Conservation (phyloP, 495 filamentous ascomycete genomes). For the Cercophora scortea region DNA sequence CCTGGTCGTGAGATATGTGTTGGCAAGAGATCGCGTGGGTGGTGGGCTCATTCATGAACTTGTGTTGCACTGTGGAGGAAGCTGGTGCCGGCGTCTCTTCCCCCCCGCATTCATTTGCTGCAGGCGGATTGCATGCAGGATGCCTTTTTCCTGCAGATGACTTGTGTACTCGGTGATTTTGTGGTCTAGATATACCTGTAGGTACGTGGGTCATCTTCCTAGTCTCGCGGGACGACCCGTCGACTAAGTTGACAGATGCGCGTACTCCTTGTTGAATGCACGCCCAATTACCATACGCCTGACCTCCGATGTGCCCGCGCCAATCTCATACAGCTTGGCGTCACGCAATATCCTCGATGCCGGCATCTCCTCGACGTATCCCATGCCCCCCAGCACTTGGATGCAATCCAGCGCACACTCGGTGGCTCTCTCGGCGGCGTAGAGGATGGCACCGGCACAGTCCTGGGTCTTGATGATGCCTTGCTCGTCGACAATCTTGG, state of each 20-base stretch:
- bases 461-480: constrained; percentile 72
- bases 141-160: too few relatives aligned
- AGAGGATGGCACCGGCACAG: constrained; percentile 89
- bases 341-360: constrained; percentile 81
- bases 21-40: too few relatives aligned
- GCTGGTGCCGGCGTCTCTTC: too few relatives aligned
- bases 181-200: too few relatives aligned
- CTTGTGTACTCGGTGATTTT: too few relatives aligned
- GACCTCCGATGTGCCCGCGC: constrained; percentile 91
- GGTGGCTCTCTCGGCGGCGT: constrained; percentile 88
- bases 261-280: constrained; percentile 87
- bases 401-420: constrained; percentile 86
- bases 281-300: constrained; percentile 90
- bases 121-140: too few relatives aligned
- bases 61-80: too few relatives aligned
- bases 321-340: constrained; percentile 86
- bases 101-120: too few relatives aligned
- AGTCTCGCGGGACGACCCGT: neutral
- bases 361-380: constrained; percentile 92
- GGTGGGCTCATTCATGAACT: too few relatives aligned
- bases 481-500: constrained; percentile 66
- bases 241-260: constrained; percentile 27
- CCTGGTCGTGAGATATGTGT: too few relatives aligned
- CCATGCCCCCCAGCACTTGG: constrained; percentile 90
- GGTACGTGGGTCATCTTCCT: neutral